phyloP scores from a whole-genome alignment of 257 asterid genomes.

The Vinca minor region DNA sequence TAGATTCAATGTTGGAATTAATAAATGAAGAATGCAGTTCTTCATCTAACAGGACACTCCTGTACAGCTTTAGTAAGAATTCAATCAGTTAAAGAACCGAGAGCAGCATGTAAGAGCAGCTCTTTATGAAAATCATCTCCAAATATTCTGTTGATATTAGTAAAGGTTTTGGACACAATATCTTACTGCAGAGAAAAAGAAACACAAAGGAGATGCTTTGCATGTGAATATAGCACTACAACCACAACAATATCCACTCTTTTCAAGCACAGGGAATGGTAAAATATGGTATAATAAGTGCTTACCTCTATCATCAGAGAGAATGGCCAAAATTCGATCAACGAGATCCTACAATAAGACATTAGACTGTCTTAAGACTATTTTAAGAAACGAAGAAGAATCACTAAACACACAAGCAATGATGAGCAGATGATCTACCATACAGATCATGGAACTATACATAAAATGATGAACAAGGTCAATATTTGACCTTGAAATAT shows the following conservation, averaged over 20 bases:
- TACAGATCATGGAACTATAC: not conserved
- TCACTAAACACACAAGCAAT: not conserved
- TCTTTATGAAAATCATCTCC: not conserved
- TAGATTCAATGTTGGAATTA: not conserved
- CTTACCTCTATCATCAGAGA: constrained; percentile 79
- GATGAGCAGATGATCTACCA: not conserved
- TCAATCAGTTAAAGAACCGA: not conserved
- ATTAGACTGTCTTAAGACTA: not conserved
- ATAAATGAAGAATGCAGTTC: not conserved
- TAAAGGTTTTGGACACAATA: not conserved
- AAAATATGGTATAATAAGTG: not conserved
- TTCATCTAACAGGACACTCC: not conserved
- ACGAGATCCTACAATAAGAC: constrained; percentile 69
- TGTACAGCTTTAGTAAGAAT: not conserved
- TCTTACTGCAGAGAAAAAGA: not conserved
- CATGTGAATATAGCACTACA: not conserved
- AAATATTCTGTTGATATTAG: not conserved
- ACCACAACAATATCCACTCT: not conserved
- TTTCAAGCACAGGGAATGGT: not conserved
- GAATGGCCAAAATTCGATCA: constrained; percentile 69
- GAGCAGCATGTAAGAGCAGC: not conserved
- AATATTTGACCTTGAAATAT: not conserved
- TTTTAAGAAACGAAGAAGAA: not conserved
- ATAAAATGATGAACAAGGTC: not conserved
- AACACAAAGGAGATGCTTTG: too few relatives aligned